phyloP scores from a whole-genome alignment of 169 alveolate species.

The Eimeria mitis region DNA sequence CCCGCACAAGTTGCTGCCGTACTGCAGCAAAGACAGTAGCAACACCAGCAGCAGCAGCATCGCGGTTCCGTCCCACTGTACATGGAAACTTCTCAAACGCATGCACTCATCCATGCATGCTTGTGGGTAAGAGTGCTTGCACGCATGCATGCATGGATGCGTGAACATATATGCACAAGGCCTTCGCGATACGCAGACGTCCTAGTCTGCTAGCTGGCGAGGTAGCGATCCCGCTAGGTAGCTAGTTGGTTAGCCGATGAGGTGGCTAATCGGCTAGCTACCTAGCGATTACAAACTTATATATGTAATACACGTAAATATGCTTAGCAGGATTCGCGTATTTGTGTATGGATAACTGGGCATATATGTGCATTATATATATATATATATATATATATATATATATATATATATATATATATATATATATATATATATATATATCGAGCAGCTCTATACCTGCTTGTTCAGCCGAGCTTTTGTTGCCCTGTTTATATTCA shows the following conservation, averaged over 20 bases:
- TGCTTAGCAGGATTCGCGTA: too few species aligned
- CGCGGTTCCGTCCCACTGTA: too few species aligned
- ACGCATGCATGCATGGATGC: not conserved
- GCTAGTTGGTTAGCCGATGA: too few species aligned
- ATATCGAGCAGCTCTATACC: not conserved
- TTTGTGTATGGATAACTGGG: too few species aligned
- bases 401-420: too few species aligned
- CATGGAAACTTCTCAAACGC: not conserved
- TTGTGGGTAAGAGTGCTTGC: too few species aligned
- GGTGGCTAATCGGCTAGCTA: too few species aligned
- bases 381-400: too few species aligned
- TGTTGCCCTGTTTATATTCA: constrained; percentile 22
- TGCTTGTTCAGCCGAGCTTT: constrained; percentile 22
- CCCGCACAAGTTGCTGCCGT: constrained; percentile 20
- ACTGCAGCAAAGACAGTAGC: not conserved
- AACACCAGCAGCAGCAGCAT: not conserved
- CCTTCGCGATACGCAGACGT: not conserved
- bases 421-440: too few species aligned
- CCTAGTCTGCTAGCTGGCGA: not conserved
- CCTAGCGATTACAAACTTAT: too few species aligned
- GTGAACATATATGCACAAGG: not conserved
- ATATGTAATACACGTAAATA: too few species aligned
- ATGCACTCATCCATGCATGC: not conserved
- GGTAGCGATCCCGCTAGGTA: too few species aligned
- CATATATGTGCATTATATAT: not conserved